Evolutionary conservation across 208 protist species (phyloP), one percentile per base, ranked within the genome.

Genomic region (Leishmania aethiopica): DNA sequence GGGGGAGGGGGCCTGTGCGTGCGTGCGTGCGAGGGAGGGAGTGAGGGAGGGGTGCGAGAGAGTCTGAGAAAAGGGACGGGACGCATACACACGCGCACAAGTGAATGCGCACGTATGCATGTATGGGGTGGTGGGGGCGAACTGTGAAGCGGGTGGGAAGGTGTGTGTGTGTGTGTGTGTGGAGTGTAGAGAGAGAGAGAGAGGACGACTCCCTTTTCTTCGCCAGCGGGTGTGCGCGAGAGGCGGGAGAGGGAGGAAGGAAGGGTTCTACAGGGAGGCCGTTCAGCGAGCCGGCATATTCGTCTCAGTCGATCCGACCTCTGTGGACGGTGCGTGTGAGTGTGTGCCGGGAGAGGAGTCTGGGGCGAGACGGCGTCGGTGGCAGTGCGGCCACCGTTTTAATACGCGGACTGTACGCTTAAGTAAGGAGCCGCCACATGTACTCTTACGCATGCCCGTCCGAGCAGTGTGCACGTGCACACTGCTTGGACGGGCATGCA

Each of bases 41-140:
- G 71, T 8, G 25, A 37, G 4, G 7, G 69, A 73, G 22, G 6
- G n/a, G n/a, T 32, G 47, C 5, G 77, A 86, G 76, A 79, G 60
- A 22, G 37, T 51, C 37, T 71, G 37, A 70, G 62, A 73, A 4
- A 64, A 78, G 62, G 42, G 55, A 66, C 37, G 47, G 1, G 40
- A 15, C n/a, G 64, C 74, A 78, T 17, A 77, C 45, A 62, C 51
- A 59, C 17, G 28, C 73, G 8, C 55, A n/a, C 49, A 62, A 15
- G 19, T 0, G 0, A 8, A 66, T 25, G 28, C 13, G 32, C 22
- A 78, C 37, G 22, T 3, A 62, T 45, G 40, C 17, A 45, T 32
- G 19, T 78, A 78, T 32, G 6, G 57, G 4, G 57, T 32, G 25
- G 57, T 45, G 8, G 25, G 0, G 28, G 57, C 6, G 28, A 62